Base-by-base conservation (phyloP, 371 early-diverging fungal species). In the Syncephalastrum contaminatum region DNA sequence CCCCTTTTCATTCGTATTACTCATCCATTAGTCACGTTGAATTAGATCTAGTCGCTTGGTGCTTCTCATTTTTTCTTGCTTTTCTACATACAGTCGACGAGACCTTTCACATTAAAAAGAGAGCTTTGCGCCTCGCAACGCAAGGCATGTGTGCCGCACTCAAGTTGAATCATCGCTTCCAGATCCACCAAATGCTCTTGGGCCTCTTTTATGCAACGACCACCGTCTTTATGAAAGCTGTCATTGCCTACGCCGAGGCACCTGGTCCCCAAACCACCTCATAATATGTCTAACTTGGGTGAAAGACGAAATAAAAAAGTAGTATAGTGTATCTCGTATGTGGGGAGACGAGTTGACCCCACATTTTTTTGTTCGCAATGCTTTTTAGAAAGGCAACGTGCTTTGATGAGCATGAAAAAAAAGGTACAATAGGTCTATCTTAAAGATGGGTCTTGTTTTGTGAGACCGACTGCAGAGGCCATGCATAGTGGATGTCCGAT, bases 181-280 rank as follows among this genome's bases (percentile, higher is more conserved):
- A 82, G 19, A 66, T 86, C 36, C 84, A 85, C 55, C 80, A 83
- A 55, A 74, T 71, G 53, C 73, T 82, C 3, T 72, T 76, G 1
- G 73, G 71, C 15, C 72, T 75, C 18, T 48, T 85, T 16, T 81
- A 81, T 39, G 81, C 84, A 0, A 69, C 74, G 0, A 48, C 74
- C 41, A 67, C 81, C 13, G 82, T 84, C 3, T 58, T 83, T 45
- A 70, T 82, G 55, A 83, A 81, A 61, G 86, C 85, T 15, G 79
- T 79, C 4, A 64, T 84, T 22, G 85, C 86, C 1, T 86, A 86
- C 51, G 71, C 80, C 42, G 83, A 84, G 55, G 69, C 85, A 0
- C 80, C 84, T 2, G 68, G 73, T 27, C 77, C 46, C 18, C 47
- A 30, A 8, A 30, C 10, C 3, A 10, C 36, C 10, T 30, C 36